These are phyloP conservation scores for Pilaira anomala DNA, from an alignment of 192 early-diverging fungal genomes.

Conservation along the genomic window DNA sequence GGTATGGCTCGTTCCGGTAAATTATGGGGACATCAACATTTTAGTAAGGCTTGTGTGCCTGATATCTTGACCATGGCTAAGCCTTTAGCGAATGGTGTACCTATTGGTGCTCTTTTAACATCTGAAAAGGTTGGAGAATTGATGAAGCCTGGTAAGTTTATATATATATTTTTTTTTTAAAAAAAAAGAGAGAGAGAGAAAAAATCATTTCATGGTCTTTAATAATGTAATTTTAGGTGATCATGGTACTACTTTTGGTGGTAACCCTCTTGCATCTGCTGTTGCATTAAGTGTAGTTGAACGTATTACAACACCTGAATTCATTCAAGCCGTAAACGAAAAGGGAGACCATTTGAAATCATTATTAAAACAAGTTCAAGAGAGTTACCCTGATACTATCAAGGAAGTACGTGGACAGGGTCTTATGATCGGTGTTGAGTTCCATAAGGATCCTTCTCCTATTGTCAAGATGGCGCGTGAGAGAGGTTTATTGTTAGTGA, in stretches of 20 bases:
- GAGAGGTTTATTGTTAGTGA: conserved; percentile 83
- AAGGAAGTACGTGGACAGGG: conserved; percentile 83
- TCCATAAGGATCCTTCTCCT: conserved; percentile 63
- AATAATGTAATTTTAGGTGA: conserved; percentile 56
- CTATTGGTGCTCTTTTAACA: conserved; percentile 91
- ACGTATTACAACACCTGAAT: conserved; percentile 65
- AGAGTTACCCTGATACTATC: conserved; percentile 49
- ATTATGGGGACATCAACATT: conserved; percentile 81
- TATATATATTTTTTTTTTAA: background rate
- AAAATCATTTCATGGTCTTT: background rate
- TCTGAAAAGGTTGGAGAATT: conserved; percentile 72
- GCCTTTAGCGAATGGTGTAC: conserved; percentile 94
- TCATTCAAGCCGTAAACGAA: conserved; percentile 66
- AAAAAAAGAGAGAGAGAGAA: conserved; percentile 3
- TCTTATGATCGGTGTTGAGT: conserved; percentile 84
- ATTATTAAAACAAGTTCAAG: conserved; percentile 44
- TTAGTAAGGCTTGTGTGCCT: conserved; percentile 63
- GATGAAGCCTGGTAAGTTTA: conserved; percentile 63
- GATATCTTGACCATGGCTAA: conserved; percentile 96
- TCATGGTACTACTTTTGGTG: conserved; percentile 98
- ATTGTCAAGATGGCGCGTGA: conserved; percentile 75
- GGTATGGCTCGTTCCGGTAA: conserved; percentile 88
- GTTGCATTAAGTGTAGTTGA: conserved; percentile 74
- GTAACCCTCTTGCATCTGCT: conserved; percentile 86
- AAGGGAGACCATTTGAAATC: conserved; percentile 63